phyloP scores from a whole-genome alignment of 177 flowering plant genomes.

The Vitis hybrid region DNA sequence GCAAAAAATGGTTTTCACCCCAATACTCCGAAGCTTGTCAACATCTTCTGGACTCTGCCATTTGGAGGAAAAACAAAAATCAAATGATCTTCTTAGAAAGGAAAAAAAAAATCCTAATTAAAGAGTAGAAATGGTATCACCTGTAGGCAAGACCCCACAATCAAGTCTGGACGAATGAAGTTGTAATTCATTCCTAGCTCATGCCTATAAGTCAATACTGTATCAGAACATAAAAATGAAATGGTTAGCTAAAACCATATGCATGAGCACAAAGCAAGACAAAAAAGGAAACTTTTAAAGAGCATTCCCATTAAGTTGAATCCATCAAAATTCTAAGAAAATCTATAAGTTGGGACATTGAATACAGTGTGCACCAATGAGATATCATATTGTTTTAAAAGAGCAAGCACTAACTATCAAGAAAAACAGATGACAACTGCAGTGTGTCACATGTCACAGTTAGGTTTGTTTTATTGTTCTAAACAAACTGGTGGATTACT shows the following conservation, averaged over 20 bases:
- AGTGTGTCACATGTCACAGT: background rate
- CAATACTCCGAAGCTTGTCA: constrained; percentile 84
- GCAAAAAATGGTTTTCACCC: constrained; percentile 93
- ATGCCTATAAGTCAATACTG: constrained; percentile 95
- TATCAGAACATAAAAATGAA: constrained; percentile 4
- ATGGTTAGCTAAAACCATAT: constrained; percentile 7
- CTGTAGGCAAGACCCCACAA: constrained; percentile 98
- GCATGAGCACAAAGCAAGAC: background rate
- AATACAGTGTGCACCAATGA: background rate
- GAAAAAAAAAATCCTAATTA: background rate
- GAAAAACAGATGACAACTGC: background rate
- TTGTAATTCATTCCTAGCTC: constrained; percentile 96
- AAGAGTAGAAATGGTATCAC: constrained; percentile 31
- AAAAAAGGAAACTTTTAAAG: background rate
- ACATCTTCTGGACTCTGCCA: constrained; percentile 85
- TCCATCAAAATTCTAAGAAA: background rate
- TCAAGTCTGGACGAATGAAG: constrained; percentile 86
- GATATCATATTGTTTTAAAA: background rate
- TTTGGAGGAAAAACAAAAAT: constrained; percentile 1
- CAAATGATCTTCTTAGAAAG: background rate
- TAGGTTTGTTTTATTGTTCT: background rate
- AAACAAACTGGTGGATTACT: background rate
- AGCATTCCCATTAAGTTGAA: background rate
- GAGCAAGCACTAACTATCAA: background rate
- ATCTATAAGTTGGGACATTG: background rate